These are phyloP conservation scores for Malus sieversii DNA, from an alignment of 306 rosid genomes.

Conservation along the genomic window DNA sequence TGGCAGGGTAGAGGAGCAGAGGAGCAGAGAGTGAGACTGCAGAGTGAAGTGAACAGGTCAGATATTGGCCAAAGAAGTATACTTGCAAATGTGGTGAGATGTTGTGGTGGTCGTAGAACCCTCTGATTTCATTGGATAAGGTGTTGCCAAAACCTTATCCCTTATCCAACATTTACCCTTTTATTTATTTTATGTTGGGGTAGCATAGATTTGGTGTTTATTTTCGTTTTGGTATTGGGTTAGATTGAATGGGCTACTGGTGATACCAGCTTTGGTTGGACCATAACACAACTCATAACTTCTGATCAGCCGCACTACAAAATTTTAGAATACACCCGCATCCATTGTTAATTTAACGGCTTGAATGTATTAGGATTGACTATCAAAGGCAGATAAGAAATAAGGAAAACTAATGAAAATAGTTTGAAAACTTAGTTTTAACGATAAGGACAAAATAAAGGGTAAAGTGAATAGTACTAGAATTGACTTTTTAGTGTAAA, in stretches of 20 bases:
- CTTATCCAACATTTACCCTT: conserved; percentile 35
- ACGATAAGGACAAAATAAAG: too few species aligned
- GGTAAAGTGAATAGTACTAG: too few species aligned
- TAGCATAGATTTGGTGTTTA: background rate
- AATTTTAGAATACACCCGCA: too few species aligned
- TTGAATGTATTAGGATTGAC: too few species aligned
- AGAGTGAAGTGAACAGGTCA: background rate
- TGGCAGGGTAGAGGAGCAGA: background rate
- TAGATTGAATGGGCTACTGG: background rate
- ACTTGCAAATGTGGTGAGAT: conserved; percentile 1
- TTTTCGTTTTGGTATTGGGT: background rate
- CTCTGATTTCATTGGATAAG: conserved; percentile 49
- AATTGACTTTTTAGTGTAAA: too few species aligned
- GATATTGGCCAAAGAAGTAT: background rate
- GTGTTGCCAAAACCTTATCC: conserved; percentile 46
- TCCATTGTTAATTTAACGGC: background rate
- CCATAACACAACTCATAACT: background rate
- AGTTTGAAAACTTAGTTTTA: too few species aligned
- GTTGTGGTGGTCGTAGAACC: conserved; percentile 39
- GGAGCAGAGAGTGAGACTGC: background rate
- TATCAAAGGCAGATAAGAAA: background rate
- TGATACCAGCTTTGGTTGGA: background rate
- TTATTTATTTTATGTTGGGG: background rate
- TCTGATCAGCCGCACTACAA: too few species aligned
- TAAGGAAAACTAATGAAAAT: too few species aligned